phyloP scores from a whole-genome alignment of 2,329 filamentous ascomycete genomes.

The Sclerotiophoma versabilis region DNA sequence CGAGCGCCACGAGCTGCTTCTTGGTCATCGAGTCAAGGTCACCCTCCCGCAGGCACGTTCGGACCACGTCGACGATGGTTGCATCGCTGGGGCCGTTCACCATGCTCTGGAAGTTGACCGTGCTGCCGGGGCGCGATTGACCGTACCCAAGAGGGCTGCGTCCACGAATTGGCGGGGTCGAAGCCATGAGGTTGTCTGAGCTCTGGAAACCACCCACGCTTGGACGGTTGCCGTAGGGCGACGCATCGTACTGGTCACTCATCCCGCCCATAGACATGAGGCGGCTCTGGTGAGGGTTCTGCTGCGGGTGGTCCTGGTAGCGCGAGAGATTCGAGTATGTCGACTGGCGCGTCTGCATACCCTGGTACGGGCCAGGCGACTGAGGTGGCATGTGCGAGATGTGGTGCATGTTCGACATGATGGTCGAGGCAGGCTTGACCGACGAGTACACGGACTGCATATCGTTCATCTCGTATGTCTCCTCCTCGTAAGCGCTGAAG shows the following conservation, averaged over 20 bases:
- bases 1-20: constrained; percentile 86
- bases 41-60: constrained; percentile 81
- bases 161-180: constrained; percentile 47
- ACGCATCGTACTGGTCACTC: constrained; percentile 50
- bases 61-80: constrained; percentile 84
- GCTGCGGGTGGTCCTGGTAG: constrained; percentile 69
- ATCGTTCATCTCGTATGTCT: constrained; percentile 94
- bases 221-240: constrained; percentile 49
- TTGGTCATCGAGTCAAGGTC: constrained; percentile 98
- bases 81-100: constrained; percentile 75
- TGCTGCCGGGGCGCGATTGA: constrained; percentile 61
- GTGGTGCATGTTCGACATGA: constrained; percentile 82
- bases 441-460: constrained; percentile 97
- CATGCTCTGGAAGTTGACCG: constrained; percentile 65
- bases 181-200: constrained; percentile 50
- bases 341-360: constrained; percentile 71
- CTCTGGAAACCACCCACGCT: constrained; percentile 54
- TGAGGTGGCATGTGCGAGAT: constrained; percentile 77
- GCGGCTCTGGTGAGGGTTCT: constrained; percentile 61
- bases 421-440: constrained; percentile 82
- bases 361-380: constrained; percentile 75
- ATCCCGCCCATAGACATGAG: constrained; percentile 68
- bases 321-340: constrained; percentile 71
- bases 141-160: constrained; percentile 60
- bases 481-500: constrained; percentile 72